A percentile compares a stretch with the other conserved stretches of the same genome.
Evolutionary conservation across 768 basidiomycete species (phyloP).

Genomic region (Coprinellus micaceus): DNA sequence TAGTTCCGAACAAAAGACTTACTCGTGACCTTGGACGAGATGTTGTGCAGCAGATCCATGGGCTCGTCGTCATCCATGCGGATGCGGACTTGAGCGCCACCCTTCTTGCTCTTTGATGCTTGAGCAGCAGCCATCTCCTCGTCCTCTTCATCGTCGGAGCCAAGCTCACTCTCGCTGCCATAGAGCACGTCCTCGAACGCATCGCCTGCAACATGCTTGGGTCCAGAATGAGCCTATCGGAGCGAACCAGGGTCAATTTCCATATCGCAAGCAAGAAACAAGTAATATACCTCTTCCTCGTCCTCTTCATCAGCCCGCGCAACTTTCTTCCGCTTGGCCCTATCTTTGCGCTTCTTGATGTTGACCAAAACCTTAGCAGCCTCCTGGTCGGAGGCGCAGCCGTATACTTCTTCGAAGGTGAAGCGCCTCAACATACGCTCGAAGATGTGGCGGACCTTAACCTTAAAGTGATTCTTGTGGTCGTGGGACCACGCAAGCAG

Average conservation of each 20-base stretch:
- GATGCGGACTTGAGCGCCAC: slow-evolving; percentile 42
- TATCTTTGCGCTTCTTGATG: slow-evolving; percentile 93
- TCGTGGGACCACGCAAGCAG: slow-evolving; percentile 92
- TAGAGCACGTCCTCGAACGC: slow-evolving; percentile 98
- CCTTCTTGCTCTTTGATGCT: slow-evolving; percentile 28
- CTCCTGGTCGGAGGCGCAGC: slow-evolving; percentile 71
- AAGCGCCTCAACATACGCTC: slow-evolving; percentile 93
- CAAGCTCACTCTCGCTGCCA: slow-evolving; percentile 90
- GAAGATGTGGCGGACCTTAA: slow-evolving; percentile 94
- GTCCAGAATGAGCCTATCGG: slow-evolving; percentile 38
- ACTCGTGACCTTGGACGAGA: slow-evolving; percentile 68
- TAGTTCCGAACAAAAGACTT: slow-evolving; percentile 31
- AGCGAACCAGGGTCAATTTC: background rate
- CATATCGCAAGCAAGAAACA: background rate
- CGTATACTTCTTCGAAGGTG: slow-evolving; percentile 79
- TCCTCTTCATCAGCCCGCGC: slow-evolving; percentile 57
- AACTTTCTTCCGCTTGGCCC: slow-evolving; percentile 86
- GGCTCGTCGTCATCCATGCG: slow-evolving; percentile 89
- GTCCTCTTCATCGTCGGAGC: slow-evolving; percentile 59
- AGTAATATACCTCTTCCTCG: slow-evolving; percentile 33
- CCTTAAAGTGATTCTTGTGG: slow-evolving; percentile 98
- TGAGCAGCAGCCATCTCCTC: slow-evolving; percentile 36
- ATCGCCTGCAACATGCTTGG: slow-evolving; percentile 63
- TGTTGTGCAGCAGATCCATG: slow-evolving; percentile 89
- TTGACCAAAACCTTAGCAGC: slow-evolving; percentile 86